Evolutionary conservation across 805 yeast species (phyloP).

Genomic region (Hanseniaspora jakobsenii): DNA sequence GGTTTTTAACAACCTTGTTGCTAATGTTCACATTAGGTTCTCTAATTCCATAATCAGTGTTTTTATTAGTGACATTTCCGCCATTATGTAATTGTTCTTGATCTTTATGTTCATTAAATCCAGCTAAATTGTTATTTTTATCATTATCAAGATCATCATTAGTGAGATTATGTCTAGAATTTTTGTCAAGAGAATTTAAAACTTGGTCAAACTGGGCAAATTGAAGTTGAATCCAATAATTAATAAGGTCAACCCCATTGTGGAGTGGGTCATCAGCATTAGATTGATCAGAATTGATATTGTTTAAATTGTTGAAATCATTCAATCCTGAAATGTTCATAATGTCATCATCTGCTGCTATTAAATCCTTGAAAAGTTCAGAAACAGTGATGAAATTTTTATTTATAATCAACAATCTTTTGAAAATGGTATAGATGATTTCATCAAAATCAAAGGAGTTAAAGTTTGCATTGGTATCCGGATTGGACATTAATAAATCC

Average conservation of each 20-base stretch:
- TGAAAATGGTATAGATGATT: background rate
- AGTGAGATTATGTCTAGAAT: background rate
- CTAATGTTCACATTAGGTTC: too few relatives aligned
- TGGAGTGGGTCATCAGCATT: too few relatives aligned
- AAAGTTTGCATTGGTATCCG: too few relatives aligned
- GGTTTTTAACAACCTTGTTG: background rate
- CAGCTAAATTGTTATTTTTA: too few relatives aligned
- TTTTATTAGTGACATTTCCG: too few relatives aligned
- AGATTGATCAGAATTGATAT: too few relatives aligned
- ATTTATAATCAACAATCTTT: constrained; percentile 1
- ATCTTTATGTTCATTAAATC: background rate
- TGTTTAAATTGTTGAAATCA: too few relatives aligned
- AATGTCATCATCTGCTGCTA: too few relatives aligned
- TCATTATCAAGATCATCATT: background rate
- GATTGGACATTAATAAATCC: background rate
- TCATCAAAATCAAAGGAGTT: background rate
- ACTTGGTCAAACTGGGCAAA: background rate
- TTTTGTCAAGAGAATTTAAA: background rate
- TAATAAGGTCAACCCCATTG: too few relatives aligned
- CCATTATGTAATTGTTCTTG: too few relatives aligned
- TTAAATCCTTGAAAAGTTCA: background rate
- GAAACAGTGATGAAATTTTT: background rate
- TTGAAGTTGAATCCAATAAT: constrained; percentile 8
- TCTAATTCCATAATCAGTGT: too few relatives aligned
- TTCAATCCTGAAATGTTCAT: too few relatives aligned